Conservation (phyloP, 129 eudicot species). For the Scalesia atractyloides region DNA sequence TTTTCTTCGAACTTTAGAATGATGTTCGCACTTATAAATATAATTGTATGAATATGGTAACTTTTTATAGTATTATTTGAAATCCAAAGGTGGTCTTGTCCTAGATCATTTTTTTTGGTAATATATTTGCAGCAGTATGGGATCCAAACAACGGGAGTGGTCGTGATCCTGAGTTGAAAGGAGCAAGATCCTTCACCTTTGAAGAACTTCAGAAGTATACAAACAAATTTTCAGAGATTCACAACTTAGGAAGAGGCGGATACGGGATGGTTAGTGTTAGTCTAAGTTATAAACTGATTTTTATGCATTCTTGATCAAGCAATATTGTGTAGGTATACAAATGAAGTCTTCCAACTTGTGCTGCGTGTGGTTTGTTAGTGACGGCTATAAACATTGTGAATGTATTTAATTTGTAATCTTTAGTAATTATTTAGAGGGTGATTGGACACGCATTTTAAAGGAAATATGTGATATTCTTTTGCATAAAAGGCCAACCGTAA, state of each 20-base stretch:
- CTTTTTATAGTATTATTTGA: too few species aligned
- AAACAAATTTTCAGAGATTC: conserved; percentile 36
- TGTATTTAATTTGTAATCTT: too few species aligned
- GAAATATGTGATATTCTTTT: too few species aligned
- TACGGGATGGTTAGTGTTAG: conserved; percentile 46
- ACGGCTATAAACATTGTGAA: too few species aligned
- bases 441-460: too few species aligned
- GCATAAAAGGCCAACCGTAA: too few species aligned
- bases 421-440: too few species aligned
- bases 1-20: too few species aligned
- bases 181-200: conserved; percentile 51
- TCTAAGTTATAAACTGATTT: not conserved
- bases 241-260: conserved; percentile 51
- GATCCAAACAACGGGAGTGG: conserved; percentile 41
- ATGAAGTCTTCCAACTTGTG: conserved; percentile 44
- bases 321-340: conserved; percentile 37
- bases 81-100: not conserved
- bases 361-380: too few species aligned
- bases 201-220: conserved; percentile 59
- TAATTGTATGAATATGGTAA: too few species aligned
- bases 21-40: too few species aligned
- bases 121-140: conserved; percentile 51
- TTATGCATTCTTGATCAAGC: not conserved
- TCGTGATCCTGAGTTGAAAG: conserved; percentile 58
- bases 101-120: not conserved